Conservation (phyloP, 108 stramenopile genomes). For the Stephanodiscus triporus region DNA sequence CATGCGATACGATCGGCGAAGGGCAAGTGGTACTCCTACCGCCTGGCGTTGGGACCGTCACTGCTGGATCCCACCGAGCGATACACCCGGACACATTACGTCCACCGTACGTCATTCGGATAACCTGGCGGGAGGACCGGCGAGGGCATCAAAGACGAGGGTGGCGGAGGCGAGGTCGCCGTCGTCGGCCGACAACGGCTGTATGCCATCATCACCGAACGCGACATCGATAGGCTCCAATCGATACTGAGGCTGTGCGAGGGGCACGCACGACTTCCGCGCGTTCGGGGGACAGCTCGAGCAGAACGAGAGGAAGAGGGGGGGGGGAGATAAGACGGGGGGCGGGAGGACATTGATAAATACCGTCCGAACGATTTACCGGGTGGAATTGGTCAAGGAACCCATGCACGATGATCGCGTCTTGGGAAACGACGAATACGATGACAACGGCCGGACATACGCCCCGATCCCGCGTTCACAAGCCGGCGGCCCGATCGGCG, state of each 20-base stretch:
- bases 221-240: conserved; percentile 46
- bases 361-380: conserved; percentile 73
- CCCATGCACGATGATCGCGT: conserved; percentile 6
- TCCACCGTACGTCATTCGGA: conserved; percentile 31
- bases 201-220: conserved; percentile 24
- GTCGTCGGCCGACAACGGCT: not conserved
- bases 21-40: conserved; percentile 82
- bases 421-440: no score
- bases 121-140: not conserved
- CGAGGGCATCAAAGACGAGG: no score
- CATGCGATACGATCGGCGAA: conserved; percentile 63
- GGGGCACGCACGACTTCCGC: conserved; percentile 77
- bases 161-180: not conserved
- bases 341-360: conserved; percentile 10
- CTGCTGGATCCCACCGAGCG: conserved; percentile 70
- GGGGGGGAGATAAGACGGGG: conserved; percentile 21
- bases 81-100: conserved; percentile 65
- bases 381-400: conserved; percentile 58
- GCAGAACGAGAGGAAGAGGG: conserved; percentile 50
- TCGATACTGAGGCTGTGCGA: conserved; percentile 60
- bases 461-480: no score
- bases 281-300: conserved; percentile 84
- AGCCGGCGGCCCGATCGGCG: conserved; percentile 28
- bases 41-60: conserved; percentile 54
- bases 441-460: no score